Conservation (phyloP, 495 filamentous ascomycete species). For the Xylaria castorea region DNA sequence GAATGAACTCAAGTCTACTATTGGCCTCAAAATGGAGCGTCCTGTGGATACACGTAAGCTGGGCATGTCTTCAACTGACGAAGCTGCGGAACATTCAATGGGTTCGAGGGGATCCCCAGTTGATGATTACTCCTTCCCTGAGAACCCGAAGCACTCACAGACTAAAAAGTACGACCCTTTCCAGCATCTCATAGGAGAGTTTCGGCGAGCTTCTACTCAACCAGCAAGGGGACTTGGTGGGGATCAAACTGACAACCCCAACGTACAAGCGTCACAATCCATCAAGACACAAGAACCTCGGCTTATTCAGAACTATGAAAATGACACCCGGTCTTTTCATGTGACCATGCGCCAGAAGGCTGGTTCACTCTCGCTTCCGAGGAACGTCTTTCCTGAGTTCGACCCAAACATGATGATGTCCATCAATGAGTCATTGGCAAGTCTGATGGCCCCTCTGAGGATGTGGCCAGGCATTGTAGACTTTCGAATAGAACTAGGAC, state of each 20-base stretch:
- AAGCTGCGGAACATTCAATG: not conserved
- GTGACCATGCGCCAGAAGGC: constrained; percentile 45
- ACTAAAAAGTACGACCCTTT: not conserved
- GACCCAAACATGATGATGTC: constrained; percentile 24
- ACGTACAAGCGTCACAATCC: not conserved
- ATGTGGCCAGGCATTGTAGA: constrained; percentile 45
- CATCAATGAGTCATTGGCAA: constrained; percentile 24
- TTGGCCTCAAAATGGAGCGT: not conserved
- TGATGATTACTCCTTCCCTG: not conserved
- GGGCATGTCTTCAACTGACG: not conserved
- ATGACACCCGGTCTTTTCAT: constrained; percentile 28
- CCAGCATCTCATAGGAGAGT: constrained; percentile 13
- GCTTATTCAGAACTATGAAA: constrained; percentile 22
- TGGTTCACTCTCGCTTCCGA: not conserved
- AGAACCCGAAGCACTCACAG: not conserved
- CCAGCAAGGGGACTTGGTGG: not conserved
- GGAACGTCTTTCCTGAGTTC: not conserved
- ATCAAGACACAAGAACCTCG: constrained; percentile 1
- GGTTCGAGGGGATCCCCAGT: too few relatives aligned
- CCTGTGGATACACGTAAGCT: not conserved
- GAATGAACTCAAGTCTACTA: not conserved
- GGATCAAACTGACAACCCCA: not conserved
- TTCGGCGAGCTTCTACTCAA: not conserved
- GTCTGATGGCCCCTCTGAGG: constrained; percentile 37
- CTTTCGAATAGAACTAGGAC: constrained; percentile 52